Evolutionary conservation across 352 stramenopile species (phyloP), one percentile per base, ranked within the genome.

Genomic region (Pythium aquatile): DNA sequence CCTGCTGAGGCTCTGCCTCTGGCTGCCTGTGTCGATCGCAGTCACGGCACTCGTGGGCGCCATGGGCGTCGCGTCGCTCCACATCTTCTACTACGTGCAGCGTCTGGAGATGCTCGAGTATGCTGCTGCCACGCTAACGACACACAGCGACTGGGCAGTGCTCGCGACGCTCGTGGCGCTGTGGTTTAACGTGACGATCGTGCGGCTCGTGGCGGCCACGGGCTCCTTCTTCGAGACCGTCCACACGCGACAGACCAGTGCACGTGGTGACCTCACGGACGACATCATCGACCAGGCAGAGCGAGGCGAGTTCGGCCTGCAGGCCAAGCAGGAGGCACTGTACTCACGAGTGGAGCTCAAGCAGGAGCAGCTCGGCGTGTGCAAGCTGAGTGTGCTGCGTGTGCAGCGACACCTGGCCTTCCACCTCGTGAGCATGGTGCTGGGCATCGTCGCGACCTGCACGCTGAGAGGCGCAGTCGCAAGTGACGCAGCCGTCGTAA

Each of bases 61-160:
- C 5, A 61, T 86, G 54, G 62, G 53, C 5, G 29, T 78, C 2
- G 74, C 63, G 73, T 51, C 74, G 20, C 59, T 90, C 3, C 76
- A 86, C 55, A 70, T 76, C 5, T 87, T 90, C 44, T 88, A 88
- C 61, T 84, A 79, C 44, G 74, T 84, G 3, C 74, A 87, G 33
- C 81, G 77, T 32, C 57, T 53, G 4, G 69, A 81, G 17, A 74
- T 88, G 32, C 39, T 88, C 8, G 40, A 59, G 16, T 20, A 70
- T 26, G 58, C 68, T 0, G 55, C 58, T 0, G 51, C 75, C 0
- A 65, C 63, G 5, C 51, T 82, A 40, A 78, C 78, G 8, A 79
- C 65, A 0, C n/a, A 73, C 24, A 70, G 67, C 0, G 74, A 90
- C 65, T 75, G 78, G 54, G 64, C 74, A 0, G 46, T 87, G 16